phyloP scores from a whole-genome alignment of 75 land plant genomes.

The Pseudotsuga menziesii region DNA sequence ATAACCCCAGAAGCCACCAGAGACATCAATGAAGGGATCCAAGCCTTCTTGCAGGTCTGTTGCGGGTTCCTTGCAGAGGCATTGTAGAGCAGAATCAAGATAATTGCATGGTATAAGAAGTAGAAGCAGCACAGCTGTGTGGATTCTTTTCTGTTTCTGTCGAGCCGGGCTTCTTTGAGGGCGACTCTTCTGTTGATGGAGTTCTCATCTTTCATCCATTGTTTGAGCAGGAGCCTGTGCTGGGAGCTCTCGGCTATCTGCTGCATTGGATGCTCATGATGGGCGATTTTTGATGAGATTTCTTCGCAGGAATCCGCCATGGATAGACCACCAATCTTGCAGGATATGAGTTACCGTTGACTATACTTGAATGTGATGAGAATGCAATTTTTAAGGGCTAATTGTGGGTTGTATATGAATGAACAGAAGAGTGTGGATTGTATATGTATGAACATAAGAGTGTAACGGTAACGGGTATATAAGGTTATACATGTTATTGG shows the following conservation, averaged over 20 bases:
- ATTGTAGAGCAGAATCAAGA: conserved; percentile 31
- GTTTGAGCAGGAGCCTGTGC: conserved; percentile 69
- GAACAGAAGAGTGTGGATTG: no score
- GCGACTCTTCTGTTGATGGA: conserved; percentile 37
- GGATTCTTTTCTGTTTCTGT: conserved; percentile 39
- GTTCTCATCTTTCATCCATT: conserved; percentile 66
- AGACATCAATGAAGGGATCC: conserved; percentile 54
- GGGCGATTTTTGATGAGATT: conserved; percentile 1
- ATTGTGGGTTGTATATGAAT: no score
- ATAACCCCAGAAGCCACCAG: conserved; percentile 38
- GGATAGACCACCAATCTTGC: no score
- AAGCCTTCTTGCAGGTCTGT: conserved; percentile 27
- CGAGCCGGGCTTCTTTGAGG: conserved; percentile 47
- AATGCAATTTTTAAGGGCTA: no score
- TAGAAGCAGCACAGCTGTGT: conserved; percentile 47
- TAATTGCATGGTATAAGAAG: conserved; percentile 59
- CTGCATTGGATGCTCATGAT: conserved; percentile 49
- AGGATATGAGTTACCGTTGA: no score
- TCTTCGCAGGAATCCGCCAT: no score
- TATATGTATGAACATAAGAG: no score
- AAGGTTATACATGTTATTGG: no score
- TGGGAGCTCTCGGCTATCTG: conserved; percentile 58
- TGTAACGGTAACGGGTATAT: no score
- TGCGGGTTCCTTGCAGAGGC: conserved; percentile 11
- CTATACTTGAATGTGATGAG: no score